phyloP scores from a whole-genome alignment of 305 asterid species.

The Caryopteris hybrid region DNA sequence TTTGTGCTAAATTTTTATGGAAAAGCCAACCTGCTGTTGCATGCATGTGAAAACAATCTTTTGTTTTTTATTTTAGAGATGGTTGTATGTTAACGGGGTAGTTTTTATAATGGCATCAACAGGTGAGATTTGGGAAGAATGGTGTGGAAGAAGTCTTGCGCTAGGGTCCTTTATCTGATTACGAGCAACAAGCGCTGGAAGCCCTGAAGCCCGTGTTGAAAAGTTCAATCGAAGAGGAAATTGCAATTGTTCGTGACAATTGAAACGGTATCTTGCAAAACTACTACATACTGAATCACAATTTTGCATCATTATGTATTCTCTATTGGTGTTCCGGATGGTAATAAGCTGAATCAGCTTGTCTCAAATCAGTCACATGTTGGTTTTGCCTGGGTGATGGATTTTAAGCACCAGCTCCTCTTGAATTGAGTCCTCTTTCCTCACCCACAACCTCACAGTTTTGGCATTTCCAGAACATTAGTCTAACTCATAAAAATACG shows the following conservation, averaged over 20 bases:
- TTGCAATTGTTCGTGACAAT: constrained; percentile 52
- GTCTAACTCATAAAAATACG: no score
- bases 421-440: background rate
- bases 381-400: background rate
- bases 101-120: constrained; percentile 8
- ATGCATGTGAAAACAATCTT: background rate
- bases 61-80: no score
- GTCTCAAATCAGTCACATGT: background rate
- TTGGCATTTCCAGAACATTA: no score
- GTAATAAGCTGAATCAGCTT: constrained; percentile 14
- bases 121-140: constrained; percentile 88
- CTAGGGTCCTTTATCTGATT: constrained; percentile 59
- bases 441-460: no score
- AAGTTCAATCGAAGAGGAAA: constrained; percentile 83
- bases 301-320: constrained; percentile 19
- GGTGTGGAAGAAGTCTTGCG: constrained; percentile 91
- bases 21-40: background rate
- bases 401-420: background rate
- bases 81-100: no score
- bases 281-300: background rate
- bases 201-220: constrained; percentile 72
- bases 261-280: constrained; percentile 14
- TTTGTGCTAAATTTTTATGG: no score
- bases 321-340: background rate
- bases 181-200: constrained; percentile 75